These are phyloP conservation scores for Clonostachys sp. DNA, from an alignment of 2,329 filamentous ascomycete species.

Conservation along the genomic window DNA sequence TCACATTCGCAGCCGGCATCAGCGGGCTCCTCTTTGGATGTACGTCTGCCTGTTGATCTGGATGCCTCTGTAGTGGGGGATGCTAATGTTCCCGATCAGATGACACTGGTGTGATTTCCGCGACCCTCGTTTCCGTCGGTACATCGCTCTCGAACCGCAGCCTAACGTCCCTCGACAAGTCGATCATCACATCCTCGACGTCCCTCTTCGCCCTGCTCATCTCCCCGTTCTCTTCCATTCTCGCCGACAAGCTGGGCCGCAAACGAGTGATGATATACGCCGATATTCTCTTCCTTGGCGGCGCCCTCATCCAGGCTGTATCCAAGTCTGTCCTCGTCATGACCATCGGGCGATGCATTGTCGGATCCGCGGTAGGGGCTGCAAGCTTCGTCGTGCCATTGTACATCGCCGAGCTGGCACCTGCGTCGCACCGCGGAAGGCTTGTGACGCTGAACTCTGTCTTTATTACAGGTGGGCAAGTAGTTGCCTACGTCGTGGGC, in stretches of 20 bases:
- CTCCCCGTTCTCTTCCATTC: slow-evolving; percentile 59
- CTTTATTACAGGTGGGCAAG: slow-evolving; percentile 84
- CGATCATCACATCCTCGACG: slow-evolving; percentile 66
- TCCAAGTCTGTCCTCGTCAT: slow-evolving; percentile 56
- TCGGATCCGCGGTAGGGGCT: slow-evolving; percentile 69
- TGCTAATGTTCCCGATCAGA: slow-evolving; percentile 29
- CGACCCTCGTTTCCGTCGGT: slow-evolving; percentile 61
- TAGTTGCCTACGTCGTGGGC: slow-evolving; percentile 81
- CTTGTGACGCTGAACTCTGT: slow-evolving; percentile 79
- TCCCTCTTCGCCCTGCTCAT: slow-evolving; percentile 60
- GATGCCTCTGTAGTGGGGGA: no score
- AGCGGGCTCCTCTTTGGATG: slow-evolving; percentile 66
- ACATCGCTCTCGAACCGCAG: slow-evolving; percentile 50
- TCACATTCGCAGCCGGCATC: slow-evolving; percentile 62
- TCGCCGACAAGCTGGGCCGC: slow-evolving; percentile 58
- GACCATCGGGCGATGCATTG: slow-evolving; percentile 63
- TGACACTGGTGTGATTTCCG: slow-evolving; percentile 65
- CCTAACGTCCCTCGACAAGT: slow-evolving; percentile 62
- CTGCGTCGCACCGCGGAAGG: slow-evolving; percentile 69
- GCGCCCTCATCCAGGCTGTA: slow-evolving; percentile 61
- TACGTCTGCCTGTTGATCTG: slow-evolving; percentile 23
- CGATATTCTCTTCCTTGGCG: slow-evolving; percentile 62
- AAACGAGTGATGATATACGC: slow-evolving; percentile 59
- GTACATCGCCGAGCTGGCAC: slow-evolving; percentile 84
- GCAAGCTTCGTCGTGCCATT: slow-evolving; percentile 81